These are phyloP conservation scores for Boletus edulis DNA, from an alignment of 768 basidiomycete genomes.

Conservation along the genomic window DNA sequence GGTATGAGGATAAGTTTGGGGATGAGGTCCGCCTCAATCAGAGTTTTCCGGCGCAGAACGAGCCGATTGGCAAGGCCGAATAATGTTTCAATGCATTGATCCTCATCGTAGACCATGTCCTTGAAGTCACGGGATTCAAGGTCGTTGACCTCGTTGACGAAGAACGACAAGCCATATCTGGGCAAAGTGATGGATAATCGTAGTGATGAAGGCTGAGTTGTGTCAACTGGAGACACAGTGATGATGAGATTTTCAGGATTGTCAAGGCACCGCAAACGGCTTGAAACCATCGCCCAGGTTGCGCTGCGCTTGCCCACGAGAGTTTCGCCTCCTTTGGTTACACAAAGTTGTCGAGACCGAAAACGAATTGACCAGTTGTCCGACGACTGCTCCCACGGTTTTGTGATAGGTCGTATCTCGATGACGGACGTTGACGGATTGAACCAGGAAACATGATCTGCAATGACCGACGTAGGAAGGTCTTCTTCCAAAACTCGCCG, in stretches of 20 bases:
- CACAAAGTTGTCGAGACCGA: not conserved
- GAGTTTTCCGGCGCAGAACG: not conserved
- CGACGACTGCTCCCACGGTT: not conserved
- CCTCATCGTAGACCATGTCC: not conserved
- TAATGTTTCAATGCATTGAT: not conserved
- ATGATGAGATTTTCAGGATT: not conserved
- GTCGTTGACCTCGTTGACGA: not conserved
- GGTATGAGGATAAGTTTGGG: not conserved
- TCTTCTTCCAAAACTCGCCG: not conserved
- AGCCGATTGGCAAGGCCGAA: not conserved
- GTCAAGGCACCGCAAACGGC: not conserved
- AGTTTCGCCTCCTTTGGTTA: not conserved
- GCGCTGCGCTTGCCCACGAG: not conserved
- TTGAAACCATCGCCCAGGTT: not conserved
- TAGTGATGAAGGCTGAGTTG: not conserved
- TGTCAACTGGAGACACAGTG: not conserved
- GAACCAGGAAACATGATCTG: not conserved
- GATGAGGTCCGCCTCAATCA: not conserved
- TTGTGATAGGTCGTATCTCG: not conserved
- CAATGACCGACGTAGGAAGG: not conserved
- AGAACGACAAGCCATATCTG: not conserved
- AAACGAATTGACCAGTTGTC: not conserved
- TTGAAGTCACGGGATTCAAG: not conserved
- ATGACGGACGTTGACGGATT: not conserved
- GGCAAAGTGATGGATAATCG: not conserved